Evolutionary conservation across 192 early-diverging fungal genomes (phyloP), one percentile per base, ranked within the genome.

Genomic region (Linnemannia hyalina): DNA sequence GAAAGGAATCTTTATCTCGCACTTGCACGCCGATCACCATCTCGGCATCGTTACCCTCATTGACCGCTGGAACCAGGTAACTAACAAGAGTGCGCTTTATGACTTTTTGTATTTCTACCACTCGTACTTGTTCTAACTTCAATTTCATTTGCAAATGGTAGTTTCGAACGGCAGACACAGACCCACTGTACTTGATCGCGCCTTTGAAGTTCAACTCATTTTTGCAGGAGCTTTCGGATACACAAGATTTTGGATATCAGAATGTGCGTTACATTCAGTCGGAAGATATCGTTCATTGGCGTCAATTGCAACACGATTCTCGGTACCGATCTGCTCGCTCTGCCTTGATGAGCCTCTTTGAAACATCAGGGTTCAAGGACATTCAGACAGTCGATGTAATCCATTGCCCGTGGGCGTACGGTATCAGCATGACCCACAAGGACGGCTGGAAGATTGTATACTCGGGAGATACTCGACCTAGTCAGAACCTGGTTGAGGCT

Each of bases 1-100:
- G 40, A 89, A 91, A 73, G 88, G 95, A 13, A 80, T 99, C 71
- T 99, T 97, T 88, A 91, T 99, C 13, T 98, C 97, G 49, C 98
- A 99, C 85, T 88, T 99, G 90, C 98, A 99, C 87, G 99, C 98
- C 38, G 99, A 99, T 88, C 99, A 99, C 80, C 99, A 99, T 84
- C 88, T 99, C 29, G 99, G 99, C 5, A 88, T 94, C 6, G 89
- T 96, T 8, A 84, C 92, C 38, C 75, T 99, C 55, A 88, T 99
- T 73, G 89, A 85, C 29, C 91, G 92, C 73, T 94, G 97, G 93
- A 92, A 89, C 74, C 78, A 93, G 90, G 90, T 95, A 90, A 74
- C 55, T n/a, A 63, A 13, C 9, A 13, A 26, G 35, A n/a, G 29
- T 70, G 47, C 22, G 18, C 35, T 49, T 10, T 71, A 36, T 22